Conservation (phyloP, 805 yeast species). For the Cyberlindnera euphorbiae region DNA sequence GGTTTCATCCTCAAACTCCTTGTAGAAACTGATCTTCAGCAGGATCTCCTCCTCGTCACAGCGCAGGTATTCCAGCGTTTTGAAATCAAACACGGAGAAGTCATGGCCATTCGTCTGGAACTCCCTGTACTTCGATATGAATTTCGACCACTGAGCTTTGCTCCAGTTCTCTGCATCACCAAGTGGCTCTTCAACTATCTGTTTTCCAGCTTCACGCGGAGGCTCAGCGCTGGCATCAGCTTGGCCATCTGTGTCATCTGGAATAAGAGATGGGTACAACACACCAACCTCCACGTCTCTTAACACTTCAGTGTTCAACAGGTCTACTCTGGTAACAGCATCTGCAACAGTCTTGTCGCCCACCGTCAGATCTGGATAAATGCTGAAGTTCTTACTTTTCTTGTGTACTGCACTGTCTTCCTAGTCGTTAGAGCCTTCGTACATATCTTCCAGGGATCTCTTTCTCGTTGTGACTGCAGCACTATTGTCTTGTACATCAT, state of each 20-base stretch:
- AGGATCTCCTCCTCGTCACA: slow-evolving; percentile 22
- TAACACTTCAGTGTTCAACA: neutral
- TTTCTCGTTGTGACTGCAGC: slow-evolving; percentile 1
- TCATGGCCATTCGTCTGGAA: slow-evolving; percentile 9
- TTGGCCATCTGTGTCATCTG: neutral
- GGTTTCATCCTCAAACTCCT: slow-evolving; percentile 8
- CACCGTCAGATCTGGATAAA: slow-evolving; percentile 5
- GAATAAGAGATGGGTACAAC: slow-evolving; percentile 2
- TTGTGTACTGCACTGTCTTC: neutral
- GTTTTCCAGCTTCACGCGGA: neutral
- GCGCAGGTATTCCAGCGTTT: slow-evolving; percentile 9
- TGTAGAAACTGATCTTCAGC: slow-evolving; percentile 18
- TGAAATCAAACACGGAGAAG: slow-evolving; percentile 12
- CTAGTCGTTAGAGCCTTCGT: neutral
- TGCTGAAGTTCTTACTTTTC: slow-evolving; percentile 1
- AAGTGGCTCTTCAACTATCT: slow-evolving; percentile 2
- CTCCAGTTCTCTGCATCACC: slow-evolving; percentile 13
- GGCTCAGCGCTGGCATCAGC: neutral
- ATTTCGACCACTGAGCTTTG: slow-evolving; percentile 19
- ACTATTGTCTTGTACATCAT: slow-evolving; percentile 3
- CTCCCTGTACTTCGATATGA: slow-evolving; percentile 10
- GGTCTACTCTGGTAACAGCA: neutral
- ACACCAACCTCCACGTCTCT: slow-evolving; percentile 1
- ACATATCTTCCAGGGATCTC: neutral
- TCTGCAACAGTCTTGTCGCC: neutral